These are phyloP conservation scores for Microsporum audouinii DNA, from an alignment of 2,329 filamentous ascomycete species.

Conservation along the genomic window DNA sequence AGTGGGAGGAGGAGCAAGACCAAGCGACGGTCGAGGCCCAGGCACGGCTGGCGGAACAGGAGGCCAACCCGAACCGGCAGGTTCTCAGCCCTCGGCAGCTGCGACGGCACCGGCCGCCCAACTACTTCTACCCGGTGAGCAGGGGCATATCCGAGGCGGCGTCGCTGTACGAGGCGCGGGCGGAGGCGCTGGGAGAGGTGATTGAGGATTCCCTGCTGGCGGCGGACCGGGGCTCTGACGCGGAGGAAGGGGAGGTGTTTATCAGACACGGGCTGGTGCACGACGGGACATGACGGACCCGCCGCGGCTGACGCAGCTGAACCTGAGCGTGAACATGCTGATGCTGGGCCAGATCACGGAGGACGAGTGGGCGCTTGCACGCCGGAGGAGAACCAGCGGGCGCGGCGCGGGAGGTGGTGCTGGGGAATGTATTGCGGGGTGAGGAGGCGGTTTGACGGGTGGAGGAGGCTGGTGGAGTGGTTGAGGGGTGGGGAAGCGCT, in stretches of 20 bases:
- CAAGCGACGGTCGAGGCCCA: too few species aligned
- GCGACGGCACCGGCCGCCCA: too few species aligned
- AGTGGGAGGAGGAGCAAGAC: too few species aligned
- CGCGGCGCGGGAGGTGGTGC: neutral
- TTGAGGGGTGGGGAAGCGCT: neutral
- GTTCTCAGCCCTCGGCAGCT: too few species aligned
- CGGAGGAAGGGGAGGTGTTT: neutral
- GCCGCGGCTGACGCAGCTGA: neutral
- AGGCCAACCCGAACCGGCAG: too few species aligned
- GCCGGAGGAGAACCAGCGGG: neutral
- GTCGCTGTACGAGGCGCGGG: neutral
- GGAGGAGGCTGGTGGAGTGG: neutral
- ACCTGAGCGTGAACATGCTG: neutral
- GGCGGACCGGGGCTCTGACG: neutral
- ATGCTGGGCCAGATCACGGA: neutral
- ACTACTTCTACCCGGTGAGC: neutral
- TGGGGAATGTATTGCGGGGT: neutral
- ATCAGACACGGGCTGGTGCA: neutral
- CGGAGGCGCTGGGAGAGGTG: neutral
- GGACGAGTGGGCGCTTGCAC: neutral
- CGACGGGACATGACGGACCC: neutral
- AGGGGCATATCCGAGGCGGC: neutral
- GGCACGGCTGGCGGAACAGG: too few species aligned
- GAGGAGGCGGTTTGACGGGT: neutral
- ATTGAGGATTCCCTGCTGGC: neutral